Evolutionary conservation across 2,329 filamentous ascomycete species (phyloP), one percentile per base, ranked within the genome.

Genomic region (Fusarium graminum): DNA sequence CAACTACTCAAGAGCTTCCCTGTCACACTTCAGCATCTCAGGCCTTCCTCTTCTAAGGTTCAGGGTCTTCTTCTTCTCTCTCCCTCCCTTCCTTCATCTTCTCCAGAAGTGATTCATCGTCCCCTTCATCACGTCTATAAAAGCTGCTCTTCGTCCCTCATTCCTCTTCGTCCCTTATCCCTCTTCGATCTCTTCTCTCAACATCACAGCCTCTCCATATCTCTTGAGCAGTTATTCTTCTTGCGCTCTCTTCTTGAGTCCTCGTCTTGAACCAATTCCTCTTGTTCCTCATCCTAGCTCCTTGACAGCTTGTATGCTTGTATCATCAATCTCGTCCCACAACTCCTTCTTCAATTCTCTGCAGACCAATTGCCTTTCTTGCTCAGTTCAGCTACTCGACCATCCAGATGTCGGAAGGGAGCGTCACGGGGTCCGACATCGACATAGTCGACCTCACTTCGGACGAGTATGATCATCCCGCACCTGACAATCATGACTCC

Each of bases 361-460:
- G 6, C 4, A 47, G 22, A 17, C 5, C 4, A 9, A n/a, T 4
- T 12, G 42, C 25, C 5, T 11, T 39, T 25, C 9, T 26, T 52
- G 12, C 28, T 6, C n/a, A 22, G 2, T n/a, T 19, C 25, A 22
- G 9, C 16, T 16, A 11, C 36, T 5, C 7, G 39, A 16, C 12
- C 32, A 44, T 40, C 25, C 50, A 22, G 2, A 68, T 68, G 66
- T 47, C 66, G 29, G 50, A 63, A n/a, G n/a, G 12, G 9, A 57
- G 34, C 26, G 11, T 41, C 1, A 42, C 34, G 5, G 57, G 26
- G 5, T 45, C 34, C 17, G 44, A 54, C 13, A 22, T 22, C 3
- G 66, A 67, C 4, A 6, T 32, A 2, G 40, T 69, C 1, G 59
- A 68, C 16, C 40, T 68, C 8, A 64, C 38, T 2, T 29, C 32